phyloP scores from a whole-genome alignment of 1,284 basidiomycete genomes.

The Wolfiporia cocos region DNA sequence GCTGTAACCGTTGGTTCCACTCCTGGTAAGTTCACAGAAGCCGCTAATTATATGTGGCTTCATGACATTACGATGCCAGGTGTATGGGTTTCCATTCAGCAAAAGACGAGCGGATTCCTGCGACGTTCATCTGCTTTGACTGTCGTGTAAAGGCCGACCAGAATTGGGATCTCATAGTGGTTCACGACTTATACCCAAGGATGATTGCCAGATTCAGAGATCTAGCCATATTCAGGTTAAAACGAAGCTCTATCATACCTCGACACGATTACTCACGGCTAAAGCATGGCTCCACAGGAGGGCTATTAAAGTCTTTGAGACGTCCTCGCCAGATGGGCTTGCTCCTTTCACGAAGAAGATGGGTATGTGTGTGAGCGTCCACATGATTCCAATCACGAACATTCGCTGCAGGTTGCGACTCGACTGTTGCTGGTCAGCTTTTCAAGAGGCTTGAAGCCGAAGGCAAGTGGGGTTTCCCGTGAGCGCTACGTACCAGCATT shows the following conservation, averaged over 20 bases:
- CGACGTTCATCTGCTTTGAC: conserved; percentile 60
- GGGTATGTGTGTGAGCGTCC: conserved; percentile 32
- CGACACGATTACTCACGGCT: too few relatives aligned
- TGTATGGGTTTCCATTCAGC: conserved; percentile 73
- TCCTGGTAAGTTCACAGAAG: conserved; percentile 43
- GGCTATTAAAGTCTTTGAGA: conserved; percentile 67
- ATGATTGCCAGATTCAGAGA: conserved; percentile 60
- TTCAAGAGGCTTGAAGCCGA: conserved; percentile 65
- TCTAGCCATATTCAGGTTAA: conserved; percentile 66
- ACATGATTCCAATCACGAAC: not conserved
- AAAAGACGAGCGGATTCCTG: conserved; percentile 49
- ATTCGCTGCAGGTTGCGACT: conserved; percentile 41
- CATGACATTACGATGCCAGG: conserved; percentile 33
- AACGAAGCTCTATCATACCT: too few relatives aligned
- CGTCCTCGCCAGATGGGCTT: conserved; percentile 37
- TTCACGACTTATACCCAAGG: conserved; percentile 45
- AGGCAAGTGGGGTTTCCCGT: conserved; percentile 36
- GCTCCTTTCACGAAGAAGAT: conserved; percentile 53
- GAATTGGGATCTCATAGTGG: conserved; percentile 62
- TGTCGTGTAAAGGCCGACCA: conserved; percentile 60
- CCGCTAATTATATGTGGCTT: not conserved
- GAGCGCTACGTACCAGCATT: too few relatives aligned
- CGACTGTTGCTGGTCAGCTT: conserved; percentile 49
- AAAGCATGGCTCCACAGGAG: conserved; percentile 50
- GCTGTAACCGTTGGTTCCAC: conserved; percentile 68